Evolutionary conservation across 148 eudicot species (phyloP), one percentile per base, ranked within the genome.

Genomic region (Chenopodium formosanum): DNA sequence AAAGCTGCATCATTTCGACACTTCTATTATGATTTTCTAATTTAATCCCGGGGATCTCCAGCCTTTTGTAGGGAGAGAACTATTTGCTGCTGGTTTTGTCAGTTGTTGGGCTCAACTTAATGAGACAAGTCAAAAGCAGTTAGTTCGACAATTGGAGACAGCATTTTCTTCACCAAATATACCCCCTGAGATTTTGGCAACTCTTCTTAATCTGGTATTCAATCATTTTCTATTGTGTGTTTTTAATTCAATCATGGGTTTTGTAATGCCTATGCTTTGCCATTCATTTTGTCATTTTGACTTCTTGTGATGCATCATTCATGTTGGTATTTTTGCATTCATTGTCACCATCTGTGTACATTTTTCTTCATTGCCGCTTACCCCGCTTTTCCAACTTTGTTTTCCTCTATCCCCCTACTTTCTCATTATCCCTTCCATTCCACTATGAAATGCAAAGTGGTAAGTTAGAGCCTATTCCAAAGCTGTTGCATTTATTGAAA

Each of bases 31-130:
- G 62, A 9, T 48, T 23, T 32, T 32, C n/a, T 40, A 0, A 22
- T 19, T 86, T 89, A 77, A 90, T 75, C 32, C 44, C 75, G 48
- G 17, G 48, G n/a, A 5, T 78, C 77, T 88, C 83, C 93, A 96
- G 99, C 99, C 99, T 86, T 89, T 92, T 91, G 97, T 97, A 68
- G 99, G 99, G 52, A 88, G 98, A 73, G 99, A 97, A 82, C 79
- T 97, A 90, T 97, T 97, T 90, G 97, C 98, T 2, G 99, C 98
- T 81, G 98, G 99, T 77, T 97, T 97, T 88, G 98, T 97, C 78
- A 94, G 99, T 89, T 97, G 99, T 83, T 96, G 99, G 99, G 91
- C 98, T 66, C 88, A 94, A 74, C 86, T 97, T 82, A 88, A 88
- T 68, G 99, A 97, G 83, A 82, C 88, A 72, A 88, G 95, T 90